Percentiles rank a stretch among this genome's conserved stretches.
Evolutionary conservation across 192 early-diverging fungal species (phyloP).

Genomic region (Coemansia sp.): DNA sequence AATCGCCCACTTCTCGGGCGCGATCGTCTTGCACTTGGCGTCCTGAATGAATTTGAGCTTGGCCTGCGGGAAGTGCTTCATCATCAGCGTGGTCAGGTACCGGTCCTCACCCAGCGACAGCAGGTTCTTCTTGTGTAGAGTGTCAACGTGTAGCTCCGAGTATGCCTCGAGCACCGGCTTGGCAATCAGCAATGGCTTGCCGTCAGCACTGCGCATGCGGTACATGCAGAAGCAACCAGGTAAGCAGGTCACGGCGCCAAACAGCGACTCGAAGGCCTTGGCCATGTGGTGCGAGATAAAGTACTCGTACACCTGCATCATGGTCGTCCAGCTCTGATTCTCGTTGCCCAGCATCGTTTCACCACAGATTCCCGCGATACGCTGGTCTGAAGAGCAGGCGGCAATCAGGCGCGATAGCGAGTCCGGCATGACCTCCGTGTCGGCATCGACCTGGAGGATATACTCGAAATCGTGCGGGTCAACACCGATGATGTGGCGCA

Average conservation of each 20-base stretch:
- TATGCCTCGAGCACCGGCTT: conserved; percentile 79
- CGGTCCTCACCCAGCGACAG: conserved; percentile 95
- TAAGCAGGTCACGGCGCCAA: conserved; percentile 76
- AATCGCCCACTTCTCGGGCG: conserved; percentile 80
- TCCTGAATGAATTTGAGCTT: conserved; percentile 86
- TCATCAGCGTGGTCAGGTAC: conserved; percentile 92
- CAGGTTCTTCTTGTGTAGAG: conserved; percentile 96
- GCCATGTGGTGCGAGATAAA: conserved; percentile 88
- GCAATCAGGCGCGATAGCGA: conserved; percentile 85
- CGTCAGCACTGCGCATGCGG: conserved; percentile 62
- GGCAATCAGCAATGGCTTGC: conserved; percentile 73
- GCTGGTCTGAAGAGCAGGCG: too few species aligned
- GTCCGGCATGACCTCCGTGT: conserved; percentile 77
- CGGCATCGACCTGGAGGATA: conserved; percentile 73
- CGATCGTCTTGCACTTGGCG: conserved; percentile 83
- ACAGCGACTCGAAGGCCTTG: conserved; percentile 80
- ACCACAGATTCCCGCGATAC: conserved; percentile 89
- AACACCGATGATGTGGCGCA: conserved; percentile 94
- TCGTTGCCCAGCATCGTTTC: conserved; percentile 51
- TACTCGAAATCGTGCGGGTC: conserved; percentile 75
- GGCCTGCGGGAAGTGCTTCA: conserved; percentile 95
- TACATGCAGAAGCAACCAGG: conserved; percentile 89
- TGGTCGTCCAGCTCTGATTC: conserved; percentile 56
- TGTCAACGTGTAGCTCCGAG: conserved; percentile 86
- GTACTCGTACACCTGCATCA: conserved; percentile 97